phyloP scores from a whole-genome alignment of 1,284 basidiomycete species.

The Pholiota adiposa region DNA sequence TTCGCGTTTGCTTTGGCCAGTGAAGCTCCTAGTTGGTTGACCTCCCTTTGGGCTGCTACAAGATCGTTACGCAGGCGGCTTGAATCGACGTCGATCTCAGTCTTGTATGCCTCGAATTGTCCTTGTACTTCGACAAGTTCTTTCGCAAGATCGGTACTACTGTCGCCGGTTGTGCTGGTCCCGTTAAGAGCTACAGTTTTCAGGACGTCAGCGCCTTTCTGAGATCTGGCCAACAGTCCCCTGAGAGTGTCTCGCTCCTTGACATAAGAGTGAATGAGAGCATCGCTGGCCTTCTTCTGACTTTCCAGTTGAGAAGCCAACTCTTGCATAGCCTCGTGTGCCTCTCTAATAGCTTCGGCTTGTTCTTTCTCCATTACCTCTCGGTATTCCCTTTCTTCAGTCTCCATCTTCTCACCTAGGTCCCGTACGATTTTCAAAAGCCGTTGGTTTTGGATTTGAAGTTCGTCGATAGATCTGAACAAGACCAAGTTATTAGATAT shows the following conservation, averaged over 20 bases:
- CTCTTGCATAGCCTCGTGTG: constrained; percentile 83
- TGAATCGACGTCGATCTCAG: constrained; percentile 79
- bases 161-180: constrained; percentile 26
- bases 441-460: constrained; percentile 92
- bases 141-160: constrained; percentile 41
- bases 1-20: constrained; percentile 84
- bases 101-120: constrained; percentile 78
- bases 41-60: constrained; percentile 65
- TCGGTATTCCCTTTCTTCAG: constrained; percentile 72
- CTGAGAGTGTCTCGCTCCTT: constrained; percentile 90
- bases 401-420: constrained; percentile 78
- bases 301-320: constrained; percentile 77
- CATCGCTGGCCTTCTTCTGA: constrained; percentile 71
- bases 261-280: constrained; percentile 76
- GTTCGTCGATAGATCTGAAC: constrained; percentile 79
- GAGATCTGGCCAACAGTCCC: constrained; percentile 65
- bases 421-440: constrained; percentile 85
- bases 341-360: constrained; percentile 83
- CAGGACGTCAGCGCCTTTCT: constrained; percentile 35
- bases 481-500: constrained; percentile 92
- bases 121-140: constrained; percentile 75
- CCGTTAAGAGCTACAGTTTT: constrained; percentile 31
- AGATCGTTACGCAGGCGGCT: constrained; percentile 74
- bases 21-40: constrained; percentile 64
- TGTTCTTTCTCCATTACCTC: constrained; percentile 73